These are phyloP conservation scores for Tricholoma furcatifolium DNA, from an alignment of 768 basidiomycete genomes.

Conservation along the genomic window DNA sequence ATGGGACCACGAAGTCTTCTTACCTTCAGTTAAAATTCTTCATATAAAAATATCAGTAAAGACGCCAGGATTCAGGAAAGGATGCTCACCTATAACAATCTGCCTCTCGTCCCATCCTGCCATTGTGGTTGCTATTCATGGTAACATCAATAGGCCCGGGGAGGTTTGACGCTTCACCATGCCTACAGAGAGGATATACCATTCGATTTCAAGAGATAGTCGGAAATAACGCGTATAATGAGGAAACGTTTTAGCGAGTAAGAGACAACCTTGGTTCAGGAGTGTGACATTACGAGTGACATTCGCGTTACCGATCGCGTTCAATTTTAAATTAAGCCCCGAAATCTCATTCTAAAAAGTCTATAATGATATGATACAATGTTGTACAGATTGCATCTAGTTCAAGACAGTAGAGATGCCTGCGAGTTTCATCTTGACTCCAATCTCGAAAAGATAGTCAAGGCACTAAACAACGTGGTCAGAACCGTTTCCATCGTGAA, in stretches of 20 bases:
- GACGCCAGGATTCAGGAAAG: background rate
- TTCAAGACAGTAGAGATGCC: constrained; percentile 50
- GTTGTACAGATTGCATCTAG: constrained; percentile 3
- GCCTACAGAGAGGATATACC: too few species aligned
- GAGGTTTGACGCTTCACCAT: too few species aligned
- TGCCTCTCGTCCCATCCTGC: background rate
- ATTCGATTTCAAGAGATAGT: too few species aligned
- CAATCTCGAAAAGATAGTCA: constrained; percentile 89
- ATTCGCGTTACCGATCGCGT: constrained; percentile 24
- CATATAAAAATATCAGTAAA: background rate
- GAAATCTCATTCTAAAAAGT: background rate
- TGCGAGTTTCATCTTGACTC: constrained; percentile 75
- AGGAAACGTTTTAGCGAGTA: too few species aligned
- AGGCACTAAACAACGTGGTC: constrained; percentile 56
- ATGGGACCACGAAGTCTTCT: background rate
- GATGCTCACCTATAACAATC: constrained; percentile 10
- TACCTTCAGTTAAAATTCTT: constrained; percentile 18
- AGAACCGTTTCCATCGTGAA: background rate
- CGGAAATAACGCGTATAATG: too few species aligned
- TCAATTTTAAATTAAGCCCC: background rate
- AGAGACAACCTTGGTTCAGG: background rate
- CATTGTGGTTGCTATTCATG: background rate
- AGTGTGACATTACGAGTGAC: background rate
- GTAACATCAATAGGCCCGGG: constrained; percentile 4
- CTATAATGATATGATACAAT: background rate